These are phyloP conservation scores for Coemansia reversa DNA, from an alignment of 192 early-diverging fungal species.

Conservation along the genomic window DNA sequence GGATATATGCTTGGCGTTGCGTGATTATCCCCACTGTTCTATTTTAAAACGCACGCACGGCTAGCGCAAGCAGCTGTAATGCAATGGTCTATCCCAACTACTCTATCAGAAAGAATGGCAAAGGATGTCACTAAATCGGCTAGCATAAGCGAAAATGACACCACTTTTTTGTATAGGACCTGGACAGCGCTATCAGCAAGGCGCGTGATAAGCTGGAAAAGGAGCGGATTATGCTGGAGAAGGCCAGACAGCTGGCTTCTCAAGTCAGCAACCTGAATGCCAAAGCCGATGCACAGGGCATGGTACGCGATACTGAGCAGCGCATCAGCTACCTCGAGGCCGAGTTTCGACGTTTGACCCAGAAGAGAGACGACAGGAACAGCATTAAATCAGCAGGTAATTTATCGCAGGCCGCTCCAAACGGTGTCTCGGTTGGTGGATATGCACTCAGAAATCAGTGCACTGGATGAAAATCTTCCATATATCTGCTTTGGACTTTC, in stretches of 20 bases:
- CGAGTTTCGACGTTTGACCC: constrained; percentile 63
- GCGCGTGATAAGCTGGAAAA: constrained; percentile 68
- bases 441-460: neutral
- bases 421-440: neutral
- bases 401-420: neutral
- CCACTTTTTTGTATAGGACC: constrained; percentile 38
- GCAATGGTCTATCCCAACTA: neutral
- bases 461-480: neutral
- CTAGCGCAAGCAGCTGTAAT: neutral
- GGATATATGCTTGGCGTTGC: neutral
- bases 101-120: neutral
- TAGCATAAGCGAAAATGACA: neutral
- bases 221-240: constrained; percentile 72
- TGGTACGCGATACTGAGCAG: constrained; percentile 64
- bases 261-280: constrained; percentile 71
- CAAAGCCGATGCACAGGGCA: constrained; percentile 73
- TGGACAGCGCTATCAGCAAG: constrained; percentile 68
- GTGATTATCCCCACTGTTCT: neutral
- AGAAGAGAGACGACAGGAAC: constrained; percentile 57
- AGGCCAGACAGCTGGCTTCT: constrained; percentile 67
- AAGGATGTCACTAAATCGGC: neutral
- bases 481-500: neutral
- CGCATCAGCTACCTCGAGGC: constrained; percentile 68
- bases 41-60: neutral
- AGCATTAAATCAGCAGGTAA: constrained; percentile 46